Conservation (phyloP, 225 moss, liverwort and hornwort species). For the Rhytidiadelphus loreus region DNA sequence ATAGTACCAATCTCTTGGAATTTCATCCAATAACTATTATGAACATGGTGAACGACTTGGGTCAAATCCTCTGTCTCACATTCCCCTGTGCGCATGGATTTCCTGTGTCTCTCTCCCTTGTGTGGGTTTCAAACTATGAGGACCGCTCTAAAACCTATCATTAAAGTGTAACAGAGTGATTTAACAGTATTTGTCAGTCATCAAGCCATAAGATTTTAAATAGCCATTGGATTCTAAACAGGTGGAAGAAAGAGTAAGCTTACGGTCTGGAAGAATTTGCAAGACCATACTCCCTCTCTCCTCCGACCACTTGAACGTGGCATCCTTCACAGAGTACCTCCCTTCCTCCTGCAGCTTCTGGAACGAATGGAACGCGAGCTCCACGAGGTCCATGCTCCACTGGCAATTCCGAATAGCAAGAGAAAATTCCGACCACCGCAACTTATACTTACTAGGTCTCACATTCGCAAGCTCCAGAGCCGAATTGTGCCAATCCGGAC, state of each 20-base stretch:
- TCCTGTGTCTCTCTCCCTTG: background rate
- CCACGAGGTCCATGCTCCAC: conserved; percentile 17
- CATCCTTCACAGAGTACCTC: background rate
- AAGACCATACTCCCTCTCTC: background rate
- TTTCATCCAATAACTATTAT: background rate
- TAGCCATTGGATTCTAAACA: background rate
- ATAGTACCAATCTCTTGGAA: background rate
- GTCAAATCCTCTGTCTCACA: background rate
- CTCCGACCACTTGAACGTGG: conserved; percentile 6
- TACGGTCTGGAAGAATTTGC: background rate
- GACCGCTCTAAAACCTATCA: background rate
- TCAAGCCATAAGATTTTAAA: background rate
- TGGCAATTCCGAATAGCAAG: conserved; percentile 4
- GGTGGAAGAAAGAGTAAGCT: background rate
- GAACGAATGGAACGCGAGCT: conserved; percentile 9
- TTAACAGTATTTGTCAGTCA: background rate
- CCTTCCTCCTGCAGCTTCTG: background rate
- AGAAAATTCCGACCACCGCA: conserved; percentile 12
- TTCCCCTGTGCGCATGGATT: background rate
- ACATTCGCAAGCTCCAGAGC: conserved; percentile 13
- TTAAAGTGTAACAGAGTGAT: background rate
- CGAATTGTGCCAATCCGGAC: background rate
- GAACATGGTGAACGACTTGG: background rate
- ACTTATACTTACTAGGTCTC: background rate
- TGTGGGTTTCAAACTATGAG: background rate